Conservation (phyloP, 1,284 basidiomycete genomes). For the Meira miltonrushii region DNA sequence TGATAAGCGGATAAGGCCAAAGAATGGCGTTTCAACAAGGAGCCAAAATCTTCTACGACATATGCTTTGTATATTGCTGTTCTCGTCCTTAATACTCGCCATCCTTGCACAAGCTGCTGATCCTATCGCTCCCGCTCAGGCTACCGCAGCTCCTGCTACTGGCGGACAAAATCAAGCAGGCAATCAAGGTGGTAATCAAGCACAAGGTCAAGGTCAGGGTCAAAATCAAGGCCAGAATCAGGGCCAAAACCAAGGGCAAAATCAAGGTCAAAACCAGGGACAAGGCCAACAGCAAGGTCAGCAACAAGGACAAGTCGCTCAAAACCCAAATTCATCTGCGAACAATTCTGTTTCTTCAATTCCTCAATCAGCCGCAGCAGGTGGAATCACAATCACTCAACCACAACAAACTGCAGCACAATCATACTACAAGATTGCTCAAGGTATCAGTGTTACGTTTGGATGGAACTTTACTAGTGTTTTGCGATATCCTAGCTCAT, state of each 20-base stretch:
- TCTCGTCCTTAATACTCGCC: too few relatives aligned
- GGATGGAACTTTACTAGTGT: constrained; percentile 51
- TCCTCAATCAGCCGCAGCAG: constrained; percentile 32
- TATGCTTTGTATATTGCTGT: too few relatives aligned
- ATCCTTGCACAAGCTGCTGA: too few relatives aligned
- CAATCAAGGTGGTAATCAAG: too few relatives aligned
- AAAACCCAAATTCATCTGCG: neutral
- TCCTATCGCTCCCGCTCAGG: neutral
- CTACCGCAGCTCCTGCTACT: neutral
- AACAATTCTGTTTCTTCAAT: constrained; percentile 22
- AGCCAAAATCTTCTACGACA: too few relatives aligned
- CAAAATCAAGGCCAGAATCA: too few relatives aligned
- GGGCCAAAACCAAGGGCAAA: too few relatives aligned
- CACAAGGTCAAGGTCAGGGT: too few relatives aligned
- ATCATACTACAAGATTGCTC: constrained; percentile 51
- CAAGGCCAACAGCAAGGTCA: neutral
- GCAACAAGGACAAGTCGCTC: neutral
- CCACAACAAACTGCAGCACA: constrained; percentile 41
- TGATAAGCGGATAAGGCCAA: too few relatives aligned
- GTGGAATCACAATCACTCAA: constrained; percentile 47
- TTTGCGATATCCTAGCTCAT: constrained; percentile 27
- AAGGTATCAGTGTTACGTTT: constrained; percentile 44
- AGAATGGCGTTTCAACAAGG: too few relatives aligned
- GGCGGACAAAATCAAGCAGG: too few relatives aligned
- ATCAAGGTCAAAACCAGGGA: too few relatives aligned